A percentile compares a stretch with the other conserved stretches of the same genome.
These are phyloP conservation scores for Phaeosphaeriaceae sp. DNA, from an alignment of 2,329 filamentous ascomycete genomes.

Conservation along the genomic window DNA sequence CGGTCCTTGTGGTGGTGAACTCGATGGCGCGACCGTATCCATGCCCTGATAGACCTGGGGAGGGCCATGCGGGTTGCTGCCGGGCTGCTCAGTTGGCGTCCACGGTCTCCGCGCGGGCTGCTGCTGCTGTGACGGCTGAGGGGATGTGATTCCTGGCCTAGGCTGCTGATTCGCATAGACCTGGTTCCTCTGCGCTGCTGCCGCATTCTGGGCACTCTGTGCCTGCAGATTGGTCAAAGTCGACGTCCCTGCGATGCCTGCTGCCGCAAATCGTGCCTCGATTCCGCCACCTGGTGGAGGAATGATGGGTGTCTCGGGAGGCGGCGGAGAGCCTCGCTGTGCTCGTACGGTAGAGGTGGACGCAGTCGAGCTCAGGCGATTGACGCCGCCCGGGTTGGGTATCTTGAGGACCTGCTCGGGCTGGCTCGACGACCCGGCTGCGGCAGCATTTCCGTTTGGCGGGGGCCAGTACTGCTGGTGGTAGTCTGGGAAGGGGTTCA, in stretches of 20 bases:
- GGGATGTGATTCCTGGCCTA: conserved; percentile 57
- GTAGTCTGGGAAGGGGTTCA: conserved; percentile 59
- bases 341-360: conserved; percentile 93
- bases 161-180: conserved; percentile 67
- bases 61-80: conserved; percentile 84
- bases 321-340: conserved; percentile 89
- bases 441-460: conserved; percentile 17
- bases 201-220: conserved; percentile 80
- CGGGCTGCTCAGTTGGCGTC: conserved; percentile 93
- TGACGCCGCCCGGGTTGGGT: conserved; percentile 62
- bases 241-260: conserved; percentile 85
- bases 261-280: conserved; percentile 88
- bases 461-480: conserved; percentile 70
- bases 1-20: conserved; percentile 48
- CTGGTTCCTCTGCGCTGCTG: conserved; percentile 79
- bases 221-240: conserved; percentile 78
- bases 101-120: conserved; percentile 71
- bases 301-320: conserved; percentile 87
- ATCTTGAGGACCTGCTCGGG: conserved; percentile 55
- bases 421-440: conserved; percentile 14
- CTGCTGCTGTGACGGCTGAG: conserved; percentile 49
- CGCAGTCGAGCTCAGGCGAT: conserved; percentile 77
- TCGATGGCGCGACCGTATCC: conserved; percentile 65
- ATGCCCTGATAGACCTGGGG: conserved; percentile 91
- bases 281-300: conserved; percentile 82